Percentiles rank a stretch among this genome's conserved stretches.
Conservation (phyloP, 768 basidiomycete genomes). For the Pisolithus albus region DNA sequence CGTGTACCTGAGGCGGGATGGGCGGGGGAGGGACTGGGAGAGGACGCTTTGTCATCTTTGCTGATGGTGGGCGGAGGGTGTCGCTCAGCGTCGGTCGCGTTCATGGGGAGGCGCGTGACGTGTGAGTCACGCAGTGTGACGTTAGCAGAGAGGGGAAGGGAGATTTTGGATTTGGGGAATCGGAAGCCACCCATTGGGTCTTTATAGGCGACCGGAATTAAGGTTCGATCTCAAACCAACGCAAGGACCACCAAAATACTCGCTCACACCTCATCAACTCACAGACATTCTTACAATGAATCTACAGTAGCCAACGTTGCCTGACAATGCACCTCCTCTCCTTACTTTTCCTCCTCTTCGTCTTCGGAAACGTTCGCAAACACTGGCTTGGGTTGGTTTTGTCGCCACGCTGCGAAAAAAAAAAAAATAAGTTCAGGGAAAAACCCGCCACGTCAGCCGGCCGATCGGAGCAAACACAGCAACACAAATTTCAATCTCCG, state of each 20-base stretch:
- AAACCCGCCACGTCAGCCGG: constrained; percentile 52
- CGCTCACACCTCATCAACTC: constrained; percentile 27
- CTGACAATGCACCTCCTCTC: constrained; percentile 16
- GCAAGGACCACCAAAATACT: constrained; percentile 57
- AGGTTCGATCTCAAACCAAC: constrained; percentile 74
- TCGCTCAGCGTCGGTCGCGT: constrained; percentile 36
- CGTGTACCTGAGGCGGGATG: constrained; percentile 34
- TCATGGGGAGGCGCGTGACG: constrained; percentile 68
- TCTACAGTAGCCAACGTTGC: constrained; percentile 3
- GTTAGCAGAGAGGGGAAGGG: constrained; percentile 41
- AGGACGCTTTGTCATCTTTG: constrained; percentile 23
- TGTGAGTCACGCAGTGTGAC: constrained; percentile 57
- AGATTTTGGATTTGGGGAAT: constrained; percentile 61
- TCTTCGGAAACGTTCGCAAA: constrained; percentile 58
- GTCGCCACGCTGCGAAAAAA: constrained; percentile 69
- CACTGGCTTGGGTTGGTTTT: constrained; percentile 81
- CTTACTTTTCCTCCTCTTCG: constrained; percentile 52
- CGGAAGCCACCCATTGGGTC: constrained; percentile 61
- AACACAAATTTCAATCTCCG: constrained; percentile 26
- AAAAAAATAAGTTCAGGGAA: constrained; percentile 30
- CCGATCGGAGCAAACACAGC: constrained; percentile 28
- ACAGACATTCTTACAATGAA: constrained; percentile 8
- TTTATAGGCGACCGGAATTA: constrained; percentile 78
- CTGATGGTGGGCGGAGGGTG: constrained; percentile 25
- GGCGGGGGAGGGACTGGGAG: constrained; percentile 11